Evolutionary conservation across 495 filamentous ascomycete genomes (phyloP).

Genomic region (Aspergillus sclerotiicarbonarius): DNA sequence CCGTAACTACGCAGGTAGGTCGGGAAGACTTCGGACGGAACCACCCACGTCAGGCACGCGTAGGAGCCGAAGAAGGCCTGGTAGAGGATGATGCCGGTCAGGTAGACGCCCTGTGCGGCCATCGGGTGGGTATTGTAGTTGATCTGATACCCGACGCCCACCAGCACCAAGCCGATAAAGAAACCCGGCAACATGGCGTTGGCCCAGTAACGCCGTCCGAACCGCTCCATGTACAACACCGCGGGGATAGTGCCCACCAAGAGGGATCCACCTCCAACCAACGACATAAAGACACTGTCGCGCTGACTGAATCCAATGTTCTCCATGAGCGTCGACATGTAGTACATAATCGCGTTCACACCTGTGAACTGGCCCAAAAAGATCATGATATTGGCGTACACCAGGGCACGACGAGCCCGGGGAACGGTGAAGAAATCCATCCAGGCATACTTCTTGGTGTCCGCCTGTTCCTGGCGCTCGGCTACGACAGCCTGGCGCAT

Average conservation of each 20-base stretch:
- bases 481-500: constrained; percentile 55
- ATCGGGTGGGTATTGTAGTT: constrained; percentile 32
- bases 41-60: constrained; percentile 61
- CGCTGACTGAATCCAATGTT: constrained; percentile 54
- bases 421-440: constrained; percentile 62
- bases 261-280: constrained; percentile 59
- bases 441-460: constrained; percentile 50
- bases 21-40: constrained; percentile 59
- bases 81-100: constrained; percentile 58
- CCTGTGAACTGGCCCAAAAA: constrained; percentile 62
- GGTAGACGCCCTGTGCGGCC: constrained; percentile 49
- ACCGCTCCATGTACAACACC: constrained; percentile 59
- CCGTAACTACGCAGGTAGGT: constrained; percentile 60
- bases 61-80: constrained; percentile 64
- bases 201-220: constrained; percentile 62
- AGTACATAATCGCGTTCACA: constrained; percentile 63
- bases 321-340: constrained; percentile 57
- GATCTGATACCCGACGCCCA: constrained; percentile 54
- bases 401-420: constrained; percentile 55
- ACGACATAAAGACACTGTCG: constrained; percentile 57
- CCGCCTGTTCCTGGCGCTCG: constrained; percentile 42
- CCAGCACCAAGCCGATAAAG: constrained; percentile 57
- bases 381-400: constrained; percentile 63
- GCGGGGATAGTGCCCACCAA: constrained; percentile 58
- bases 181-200: constrained; percentile 60